Conservation (phyloP, 2,329 filamentous ascomycete species). For the Stagonosporopsis rhizophila region DNA sequence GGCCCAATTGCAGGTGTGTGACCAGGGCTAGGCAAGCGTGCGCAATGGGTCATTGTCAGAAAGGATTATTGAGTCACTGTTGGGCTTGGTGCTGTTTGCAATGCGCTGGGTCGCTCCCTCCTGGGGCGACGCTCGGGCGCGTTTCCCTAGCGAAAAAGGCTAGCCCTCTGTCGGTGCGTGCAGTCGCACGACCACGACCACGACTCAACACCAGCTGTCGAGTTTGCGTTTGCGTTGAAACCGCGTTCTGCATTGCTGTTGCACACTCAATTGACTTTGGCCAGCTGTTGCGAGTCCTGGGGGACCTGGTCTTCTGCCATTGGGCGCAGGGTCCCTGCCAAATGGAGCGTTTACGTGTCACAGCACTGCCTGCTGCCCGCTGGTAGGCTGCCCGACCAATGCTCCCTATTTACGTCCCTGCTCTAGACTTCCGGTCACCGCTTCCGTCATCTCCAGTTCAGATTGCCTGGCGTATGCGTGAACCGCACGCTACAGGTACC, state of each 20-base stretch:
- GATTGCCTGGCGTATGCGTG: slow-evolving; percentile 8
- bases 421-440: slow-evolving; percentile 27
- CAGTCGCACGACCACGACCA: slow-evolving; percentile 17
- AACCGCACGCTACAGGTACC: slow-evolving; percentile 17
- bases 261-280: slow-evolving; percentile 24
- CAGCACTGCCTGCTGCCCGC: slow-evolving; percentile 24
- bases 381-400: slow-evolving; percentile 22
- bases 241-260: slow-evolving; percentile 26
- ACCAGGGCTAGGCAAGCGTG: slow-evolving; percentile 25
- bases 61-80: slow-evolving; percentile 34
- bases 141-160: slow-evolving; percentile 21
- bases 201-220: slow-evolving; percentile 14
- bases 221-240: slow-evolving; percentile 19
- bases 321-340: slow-evolving; percentile 21
- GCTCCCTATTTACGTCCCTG: slow-evolving; percentile 15
- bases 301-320: slow-evolving; percentile 28
- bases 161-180: slow-evolving; percentile 13
- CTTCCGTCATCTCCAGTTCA: slow-evolving; percentile 28
- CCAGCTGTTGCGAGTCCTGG: slow-evolving; percentile 18
- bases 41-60: slow-evolving; percentile 32
- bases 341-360: slow-evolving; percentile 27
- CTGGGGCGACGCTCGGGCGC: slow-evolving; percentile 20
- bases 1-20: slow-evolving; percentile 36
- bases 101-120: slow-evolving; percentile 25
- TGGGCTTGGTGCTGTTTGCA: slow-evolving; percentile 25